These are phyloP conservation scores for Endogone sp. DNA, from an alignment of 192 early-diverging fungal genomes.

Conservation along the genomic window DNA sequence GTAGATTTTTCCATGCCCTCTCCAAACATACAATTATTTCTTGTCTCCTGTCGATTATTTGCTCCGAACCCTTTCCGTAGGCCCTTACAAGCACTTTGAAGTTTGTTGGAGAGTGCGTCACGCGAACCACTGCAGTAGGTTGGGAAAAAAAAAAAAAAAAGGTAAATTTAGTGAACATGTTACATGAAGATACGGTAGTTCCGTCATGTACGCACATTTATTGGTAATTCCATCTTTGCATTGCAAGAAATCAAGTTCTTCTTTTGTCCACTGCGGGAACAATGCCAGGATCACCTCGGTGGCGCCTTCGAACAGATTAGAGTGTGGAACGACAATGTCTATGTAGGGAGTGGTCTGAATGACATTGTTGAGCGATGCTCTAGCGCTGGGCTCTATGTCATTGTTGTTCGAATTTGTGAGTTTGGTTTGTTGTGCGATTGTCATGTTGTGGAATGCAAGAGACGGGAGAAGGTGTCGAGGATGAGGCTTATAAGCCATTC, in stretches of 20 bases:
- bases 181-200: neutral
- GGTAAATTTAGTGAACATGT: no score
- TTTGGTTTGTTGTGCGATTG: no score
- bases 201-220: constrained; percentile 46
- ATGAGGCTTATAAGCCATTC: no score
- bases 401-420: no score
- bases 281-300: constrained; percentile 41
- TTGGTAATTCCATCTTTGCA: constrained; percentile 84
- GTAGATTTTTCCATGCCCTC: neutral
- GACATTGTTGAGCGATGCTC: no score
- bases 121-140: constrained; percentile 56
- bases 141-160: neutral
- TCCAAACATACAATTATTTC: constrained; percentile 75
- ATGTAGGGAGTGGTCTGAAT: constrained; percentile 28
- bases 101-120: constrained; percentile 52
- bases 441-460: no score
- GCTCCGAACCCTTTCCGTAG: constrained; percentile 84
- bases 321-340: constrained; percentile 49
- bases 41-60: constrained; percentile 84
- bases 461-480: no score
- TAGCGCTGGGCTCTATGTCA: no score
- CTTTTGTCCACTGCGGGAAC: constrained; percentile 58
- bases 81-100: constrained; percentile 77
- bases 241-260: constrained; percentile 57
- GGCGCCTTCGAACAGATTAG: constrained; percentile 63